Base-by-base conservation (phyloP, 192 early-diverging fungal species). In the Jimgerdemannia lactiflua region DNA sequence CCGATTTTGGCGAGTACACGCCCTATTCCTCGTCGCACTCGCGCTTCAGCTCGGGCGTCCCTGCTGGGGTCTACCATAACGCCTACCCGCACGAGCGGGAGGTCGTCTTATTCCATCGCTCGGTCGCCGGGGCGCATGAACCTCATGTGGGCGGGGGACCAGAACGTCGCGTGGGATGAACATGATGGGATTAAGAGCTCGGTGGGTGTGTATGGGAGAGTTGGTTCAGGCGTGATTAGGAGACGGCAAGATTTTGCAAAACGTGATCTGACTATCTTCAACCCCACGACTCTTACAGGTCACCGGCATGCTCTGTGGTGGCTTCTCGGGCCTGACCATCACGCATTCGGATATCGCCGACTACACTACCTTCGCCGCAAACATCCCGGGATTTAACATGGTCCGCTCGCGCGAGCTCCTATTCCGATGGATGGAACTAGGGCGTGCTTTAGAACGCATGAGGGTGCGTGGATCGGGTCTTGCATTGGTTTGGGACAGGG, bases 341-440 rank as follows among this genome's bases (percentile, higher is more conserved):
- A 83, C 70, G 2, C 83, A 84, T 29, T 71, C 77, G 68, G 83
- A 84, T 41, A 76, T 83, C 20, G 83, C 80, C 29, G 83, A 81
- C n/a, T 79, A 75, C 49, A 83, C 69, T 20, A 72, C 80, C 14
- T 71, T 75, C 18, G 65, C 39, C 11, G 70, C 72, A 3, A 65
- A 43, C 3, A 43, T 82, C 4, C 79, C 82, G 39, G 83, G 83
- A 3, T 6, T 71, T 11, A 73, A 73, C 9, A 68, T 83, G 43
- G 74, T 64, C 29, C 70, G 78, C 66, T 42, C 69, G 14, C 75
- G 70, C 44, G 83, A 84, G 49, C 63, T 84, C 17, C 64, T 84
- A 4, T 65, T 67, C 4, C 76, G 83, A 63, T 84, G 83, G 83
- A 83, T 84, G 81, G 83, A 84, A 41, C 68, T 84, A 82, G 77